phyloP scores from a whole-genome alignment of 2,329 filamentous ascomycete species.

The Xylariaceae sp. region DNA sequence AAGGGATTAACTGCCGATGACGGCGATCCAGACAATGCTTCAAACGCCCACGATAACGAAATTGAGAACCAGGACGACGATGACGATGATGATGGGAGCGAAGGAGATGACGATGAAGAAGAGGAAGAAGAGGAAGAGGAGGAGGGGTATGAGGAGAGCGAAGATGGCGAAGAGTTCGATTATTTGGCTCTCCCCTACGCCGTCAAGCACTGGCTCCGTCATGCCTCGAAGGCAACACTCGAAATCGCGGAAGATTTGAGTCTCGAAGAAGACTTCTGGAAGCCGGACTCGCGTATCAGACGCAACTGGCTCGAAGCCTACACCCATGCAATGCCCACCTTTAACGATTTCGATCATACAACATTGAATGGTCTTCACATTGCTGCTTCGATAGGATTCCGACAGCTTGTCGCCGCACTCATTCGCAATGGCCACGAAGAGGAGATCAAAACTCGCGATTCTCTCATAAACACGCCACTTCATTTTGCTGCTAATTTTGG shows the following conservation, averaged over 20 bases:
- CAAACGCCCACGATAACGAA: constrained; percentile 7
- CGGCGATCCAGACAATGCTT: neutral
- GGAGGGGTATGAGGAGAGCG: constrained; percentile 19
- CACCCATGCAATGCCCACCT: constrained; percentile 30
- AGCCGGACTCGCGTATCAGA: constrained; percentile 33
- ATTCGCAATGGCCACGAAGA: constrained; percentile 37
- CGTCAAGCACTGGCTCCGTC: constrained; percentile 41
- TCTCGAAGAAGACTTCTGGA: constrained; percentile 39
- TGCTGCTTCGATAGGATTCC: constrained; percentile 38
- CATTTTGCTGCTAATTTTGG: constrained; percentile 34
- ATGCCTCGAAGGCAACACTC: constrained; percentile 40
- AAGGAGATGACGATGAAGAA: constrained; percentile 15
- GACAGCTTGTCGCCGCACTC: constrained; percentile 36
- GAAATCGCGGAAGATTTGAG: constrained; percentile 42
- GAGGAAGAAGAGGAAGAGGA: constrained; percentile 16
- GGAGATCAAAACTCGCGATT: constrained; percentile 35
- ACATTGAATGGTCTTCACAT: constrained; percentile 38
- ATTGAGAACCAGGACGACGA: constrained; percentile 13
- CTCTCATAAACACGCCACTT: constrained; percentile 33
- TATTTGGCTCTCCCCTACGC: constrained; percentile 35
- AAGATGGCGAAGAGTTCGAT: constrained; percentile 29
- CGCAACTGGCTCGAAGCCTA: constrained; percentile 39
- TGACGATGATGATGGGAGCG: constrained; percentile 13
- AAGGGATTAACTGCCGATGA: constrained; percentile 2
- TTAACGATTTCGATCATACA: constrained; percentile 30